A percentile compares a stretch with the other conserved stretches of the same genome.
phyloP scores from a whole-genome alignment of 371 early-diverging fungal species.

The Nosema muscidifuracis region DNA sequence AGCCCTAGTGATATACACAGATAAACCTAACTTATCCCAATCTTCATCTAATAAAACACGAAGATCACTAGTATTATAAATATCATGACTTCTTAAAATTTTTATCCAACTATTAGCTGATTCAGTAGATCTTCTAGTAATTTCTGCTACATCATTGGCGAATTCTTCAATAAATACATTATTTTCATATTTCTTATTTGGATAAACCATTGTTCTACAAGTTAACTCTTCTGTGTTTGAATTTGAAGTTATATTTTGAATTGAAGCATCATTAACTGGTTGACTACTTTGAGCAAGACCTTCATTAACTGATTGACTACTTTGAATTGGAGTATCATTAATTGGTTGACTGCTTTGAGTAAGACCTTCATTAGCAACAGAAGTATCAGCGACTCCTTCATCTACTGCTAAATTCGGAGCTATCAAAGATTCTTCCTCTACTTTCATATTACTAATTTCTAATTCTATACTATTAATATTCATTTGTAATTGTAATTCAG shows the following conservation, averaged over 20 bases:
- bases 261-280: too few species aligned
- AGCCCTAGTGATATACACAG: conserved; percentile 75
- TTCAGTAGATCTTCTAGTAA: conserved; percentile 49
- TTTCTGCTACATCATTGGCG: conserved; percentile 52
- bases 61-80: conserved; percentile 71
- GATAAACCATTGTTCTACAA: conserved; percentile 8
- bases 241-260: too few species aligned
- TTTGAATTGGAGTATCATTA: too few species aligned
- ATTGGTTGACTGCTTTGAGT: too few species aligned
- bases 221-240: background rate
- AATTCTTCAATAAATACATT: conserved; percentile 56
- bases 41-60: conserved; percentile 63
- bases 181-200: conserved; percentile 49
- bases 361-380: too few species aligned
- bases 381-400: too few species aligned
- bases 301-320: too few species aligned
- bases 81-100: conserved; percentile 73
- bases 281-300: too few species aligned
- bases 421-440: conserved; percentile 9
- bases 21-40: conserved; percentile 66
- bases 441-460: conserved; percentile 7
- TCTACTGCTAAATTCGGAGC: too few species aligned
- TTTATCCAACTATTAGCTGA: conserved; percentile 62
- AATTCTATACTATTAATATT: background rate
- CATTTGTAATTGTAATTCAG: background rate